phyloP scores from a whole-genome alignment of 192 early-diverging fungal species.

The Backusella mclennaniae region DNA sequence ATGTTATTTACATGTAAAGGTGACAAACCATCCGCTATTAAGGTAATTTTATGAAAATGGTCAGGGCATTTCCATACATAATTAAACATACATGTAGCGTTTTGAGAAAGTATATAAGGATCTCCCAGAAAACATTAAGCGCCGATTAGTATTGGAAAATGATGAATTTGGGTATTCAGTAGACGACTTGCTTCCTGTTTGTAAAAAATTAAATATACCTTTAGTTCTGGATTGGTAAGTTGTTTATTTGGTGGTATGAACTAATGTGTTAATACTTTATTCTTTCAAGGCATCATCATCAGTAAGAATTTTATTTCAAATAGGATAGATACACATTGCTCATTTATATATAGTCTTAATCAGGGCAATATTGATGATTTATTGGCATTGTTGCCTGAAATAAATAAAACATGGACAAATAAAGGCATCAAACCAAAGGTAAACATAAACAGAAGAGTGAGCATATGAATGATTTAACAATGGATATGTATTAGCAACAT shows the following conservation, averaged over 20 bases:
- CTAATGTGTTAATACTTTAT: background rate
- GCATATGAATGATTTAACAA: background rate
- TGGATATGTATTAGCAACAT: constrained; percentile 30
- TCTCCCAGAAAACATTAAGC: constrained; percentile 35
- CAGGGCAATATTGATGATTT: constrained; percentile 16
- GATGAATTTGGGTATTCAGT: constrained; percentile 50
- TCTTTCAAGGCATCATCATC: constrained; percentile 31
- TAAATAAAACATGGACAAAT: constrained; percentile 42
- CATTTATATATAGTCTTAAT: constrained; percentile 22
- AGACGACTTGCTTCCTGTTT: constrained; percentile 44
- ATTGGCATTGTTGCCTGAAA: constrained; percentile 30
- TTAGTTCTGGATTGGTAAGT: constrained; percentile 50
- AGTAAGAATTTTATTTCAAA: background rate
- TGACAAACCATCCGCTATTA: constrained; percentile 16
- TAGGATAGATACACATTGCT: background rate
- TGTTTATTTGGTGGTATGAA: background rate
- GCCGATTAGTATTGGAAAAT: constrained; percentile 49
- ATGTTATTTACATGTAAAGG: background rate
- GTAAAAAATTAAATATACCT: constrained; percentile 43
- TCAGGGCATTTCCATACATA: background rate
- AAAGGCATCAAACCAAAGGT: constrained; percentile 46
- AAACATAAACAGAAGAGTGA: background rate
- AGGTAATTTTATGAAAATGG: constrained; percentile 2
- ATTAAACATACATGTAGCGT: constrained; percentile 17
- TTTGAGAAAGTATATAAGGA: constrained; percentile 38